A percentile compares a stretch with the other conserved stretches of the same genome.
Evolutionary conservation across 768 basidiomycete genomes (phyloP).

Genomic region (Pulveroboletus sp.): DNA sequence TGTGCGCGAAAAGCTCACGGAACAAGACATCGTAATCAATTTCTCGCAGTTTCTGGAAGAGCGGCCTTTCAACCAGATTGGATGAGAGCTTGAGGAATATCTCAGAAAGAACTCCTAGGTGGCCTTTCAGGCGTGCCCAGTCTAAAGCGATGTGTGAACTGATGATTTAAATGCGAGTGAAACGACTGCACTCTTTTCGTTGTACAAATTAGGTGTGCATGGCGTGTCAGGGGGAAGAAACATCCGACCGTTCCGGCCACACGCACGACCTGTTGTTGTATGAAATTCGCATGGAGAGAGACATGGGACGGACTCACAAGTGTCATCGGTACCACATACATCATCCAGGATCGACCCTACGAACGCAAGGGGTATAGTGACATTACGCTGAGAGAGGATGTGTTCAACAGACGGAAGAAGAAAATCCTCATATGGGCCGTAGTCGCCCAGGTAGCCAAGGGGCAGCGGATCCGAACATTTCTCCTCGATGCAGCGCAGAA

Average conservation of each 20-base stretch:
- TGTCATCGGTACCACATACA: conserved; percentile 4
- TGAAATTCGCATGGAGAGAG: not conserved
- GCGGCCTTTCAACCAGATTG: conserved; percentile 4
- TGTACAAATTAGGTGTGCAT: conserved; percentile 9
- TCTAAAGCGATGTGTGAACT: not conserved
- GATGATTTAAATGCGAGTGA: not conserved
- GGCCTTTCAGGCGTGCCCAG: conserved; percentile 9
- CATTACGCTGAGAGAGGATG: conserved; percentile 6
- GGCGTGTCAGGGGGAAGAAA: not conserved
- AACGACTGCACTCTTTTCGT: conserved; percentile 8
- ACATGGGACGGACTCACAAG: conserved; percentile 1
- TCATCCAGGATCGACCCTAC: conserved; percentile 17
- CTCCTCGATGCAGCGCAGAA: conserved; percentile 17
- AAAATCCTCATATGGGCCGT: conserved; percentile 2
- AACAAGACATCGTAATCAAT: conserved; percentile 4
- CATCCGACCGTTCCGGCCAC: not conserved
- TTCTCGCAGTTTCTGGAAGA: conserved; percentile 6
- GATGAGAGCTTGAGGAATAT: not conserved
- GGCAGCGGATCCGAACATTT: conserved; percentile 9
- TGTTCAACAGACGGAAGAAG: not conserved
- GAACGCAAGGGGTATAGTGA: not conserved
- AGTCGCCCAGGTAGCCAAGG: not conserved
- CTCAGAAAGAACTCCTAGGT: not conserved
- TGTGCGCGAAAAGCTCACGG: conserved; percentile 6
- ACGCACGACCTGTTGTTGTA: conserved; percentile 3